Evolutionary conservation across 106 monocot species (phyloP), one percentile per base, ranked within the genome.

Genomic region (Phalaenopsis aphrodite): DNA sequence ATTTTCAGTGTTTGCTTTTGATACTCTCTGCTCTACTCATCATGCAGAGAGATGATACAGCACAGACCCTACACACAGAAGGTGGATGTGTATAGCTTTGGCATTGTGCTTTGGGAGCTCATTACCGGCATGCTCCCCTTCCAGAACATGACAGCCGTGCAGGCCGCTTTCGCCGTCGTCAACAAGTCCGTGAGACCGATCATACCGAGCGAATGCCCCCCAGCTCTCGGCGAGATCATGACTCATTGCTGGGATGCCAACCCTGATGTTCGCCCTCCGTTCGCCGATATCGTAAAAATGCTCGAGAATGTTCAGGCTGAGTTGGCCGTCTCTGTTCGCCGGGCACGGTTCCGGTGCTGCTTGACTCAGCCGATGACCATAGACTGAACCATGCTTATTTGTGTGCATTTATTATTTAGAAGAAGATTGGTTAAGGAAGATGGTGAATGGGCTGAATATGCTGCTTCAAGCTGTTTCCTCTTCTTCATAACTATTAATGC

Each of bases 31-130:
- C 30, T 12, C 12, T 3, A n/a, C 6, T 52, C 12, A 52, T 52
- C 14, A 52, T 74, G 75, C 75, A 76, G 75, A 49, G 87, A 87
- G 78, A 87, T 87, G 84, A 78, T 84, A 56, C 80, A 84, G 36
- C 84, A 78, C 72, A 84, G 84, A 55, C 73, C 71, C 10, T 87
- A 84, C 64, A 78, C 73, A 6, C 80, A 42, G 43, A 87, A 87
- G 56, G 87, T 87, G 18, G 87, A 87, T 45, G 81, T 87, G 12
- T 87, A 87, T 37, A 87, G 87, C 69, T 87, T 87, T 45, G 87
- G 87, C 5, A 52, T 87, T 24, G 16, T 87, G 8, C 78, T 87
- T 18, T 87, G 84, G 84, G 87, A 87, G 81, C 81, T 87, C 64
- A 42, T 84, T 21, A 79, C 81, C 21, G 84, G 87, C 15, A 77